phyloP scores from a whole-genome alignment of 2,329 filamentous ascomycete species.

The Monosporascus ibericus region DNA sequence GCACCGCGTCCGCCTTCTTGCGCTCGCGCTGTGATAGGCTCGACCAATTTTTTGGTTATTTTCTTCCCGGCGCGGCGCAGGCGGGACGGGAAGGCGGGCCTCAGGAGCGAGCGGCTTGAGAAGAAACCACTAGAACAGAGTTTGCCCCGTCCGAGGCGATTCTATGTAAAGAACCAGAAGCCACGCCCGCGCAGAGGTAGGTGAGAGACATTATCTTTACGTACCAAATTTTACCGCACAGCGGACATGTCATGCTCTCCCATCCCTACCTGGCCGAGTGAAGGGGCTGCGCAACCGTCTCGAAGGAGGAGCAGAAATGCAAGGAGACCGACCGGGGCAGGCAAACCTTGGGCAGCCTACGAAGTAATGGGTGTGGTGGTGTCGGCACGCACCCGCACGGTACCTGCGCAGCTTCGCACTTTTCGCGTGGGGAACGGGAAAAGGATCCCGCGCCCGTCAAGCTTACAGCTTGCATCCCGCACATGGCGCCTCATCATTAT shows the following conservation, averaged over 20 bases:
- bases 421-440: neutral
- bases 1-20: neutral
- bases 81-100: neutral
- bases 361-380: neutral
- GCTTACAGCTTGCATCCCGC: neutral
- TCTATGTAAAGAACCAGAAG: neutral
- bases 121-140: neutral
- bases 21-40: neutral
- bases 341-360: neutral
- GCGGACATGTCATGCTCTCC: neutral
- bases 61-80: neutral
- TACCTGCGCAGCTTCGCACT: neutral
- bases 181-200: neutral
- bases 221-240: neutral
- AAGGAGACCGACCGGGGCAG: neutral
- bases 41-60: neutral
- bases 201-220: neutral
- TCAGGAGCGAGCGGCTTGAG: neutral
- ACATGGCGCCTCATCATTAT: neutral
- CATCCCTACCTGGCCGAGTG: neutral
- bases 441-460: neutral
- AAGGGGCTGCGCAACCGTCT: neutral
- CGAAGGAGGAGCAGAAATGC: neutral
- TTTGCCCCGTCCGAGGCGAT: neutral
- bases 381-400: neutral